Conservation (phyloP, 805 yeast genomes). For the Saccharomycopsis capsularis region DNA sequence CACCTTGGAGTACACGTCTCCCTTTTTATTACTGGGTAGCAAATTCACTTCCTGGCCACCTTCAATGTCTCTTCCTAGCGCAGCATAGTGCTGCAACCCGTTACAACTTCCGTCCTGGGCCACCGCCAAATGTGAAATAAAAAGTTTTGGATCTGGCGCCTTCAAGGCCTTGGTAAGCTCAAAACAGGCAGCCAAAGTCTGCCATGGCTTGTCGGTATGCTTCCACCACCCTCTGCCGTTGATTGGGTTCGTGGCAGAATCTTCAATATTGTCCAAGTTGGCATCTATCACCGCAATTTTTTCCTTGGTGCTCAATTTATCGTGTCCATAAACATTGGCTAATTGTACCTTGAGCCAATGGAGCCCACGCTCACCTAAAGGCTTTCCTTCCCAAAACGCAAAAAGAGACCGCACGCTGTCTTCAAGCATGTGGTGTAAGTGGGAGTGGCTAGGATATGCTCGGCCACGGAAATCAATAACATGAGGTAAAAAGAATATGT, state of each 20-base stretch:
- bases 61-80: conserved; percentile 60
- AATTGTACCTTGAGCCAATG: conserved; percentile 56
- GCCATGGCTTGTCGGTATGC: conserved; percentile 57
- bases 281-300: conserved; percentile 44
- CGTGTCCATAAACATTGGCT: conserved; percentile 53
- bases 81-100: conserved; percentile 65
- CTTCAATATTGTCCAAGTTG: conserved; percentile 36
- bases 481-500: conserved; percentile 26
- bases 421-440: conserved; percentile 54
- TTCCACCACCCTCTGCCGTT: conserved; percentile 47
- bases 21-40: conserved; percentile 48
- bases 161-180: conserved; percentile 45
- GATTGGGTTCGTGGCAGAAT: conserved; percentile 43
- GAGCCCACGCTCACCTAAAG: conserved; percentile 46
- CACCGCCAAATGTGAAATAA: conserved; percentile 45
- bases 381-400: conserved; percentile 52
- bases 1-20: conserved; percentile 54
- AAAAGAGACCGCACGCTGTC: conserved; percentile 54
- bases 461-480: conserved; percentile 79
- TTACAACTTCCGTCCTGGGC: conserved; percentile 67
- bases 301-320: conserved; percentile 46
- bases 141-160: conserved; percentile 42
- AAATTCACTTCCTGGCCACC: conserved; percentile 60
- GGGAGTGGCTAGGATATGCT: conserved; percentile 60
- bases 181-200: conserved; percentile 48